Percentiles rank a stretch among this genome's conserved stretches.
Conservation (phyloP, 805 yeast genomes). For the Lipomyces anomalus region DNA sequence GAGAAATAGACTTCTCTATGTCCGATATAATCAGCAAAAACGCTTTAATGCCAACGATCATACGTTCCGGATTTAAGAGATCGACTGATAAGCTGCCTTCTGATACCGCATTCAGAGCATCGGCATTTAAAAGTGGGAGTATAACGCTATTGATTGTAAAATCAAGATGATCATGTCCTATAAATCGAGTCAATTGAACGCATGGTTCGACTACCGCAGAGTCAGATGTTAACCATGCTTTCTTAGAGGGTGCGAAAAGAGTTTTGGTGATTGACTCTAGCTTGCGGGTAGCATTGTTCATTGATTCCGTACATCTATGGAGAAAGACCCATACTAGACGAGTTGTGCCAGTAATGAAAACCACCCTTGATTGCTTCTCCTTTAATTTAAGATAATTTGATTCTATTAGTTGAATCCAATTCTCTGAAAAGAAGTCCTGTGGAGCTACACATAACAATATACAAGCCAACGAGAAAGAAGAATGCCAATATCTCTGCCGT, state of each 20-base stretch:
- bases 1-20: constrained; percentile 42
- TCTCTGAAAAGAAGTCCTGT: constrained; percentile 58
- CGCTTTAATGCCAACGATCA: constrained; percentile 62
- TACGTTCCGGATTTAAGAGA: constrained; percentile 58
- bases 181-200: constrained; percentile 66
- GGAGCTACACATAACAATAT: constrained; percentile 78
- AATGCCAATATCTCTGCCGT: constrained; percentile 55
- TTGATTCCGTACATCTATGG: constrained; percentile 78
- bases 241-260: constrained; percentile 52
- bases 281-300: constrained; percentile 78
- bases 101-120: constrained; percentile 33
- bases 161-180: constrained; percentile 74
- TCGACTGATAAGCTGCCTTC: constrained; percentile 45
- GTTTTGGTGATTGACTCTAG: constrained; percentile 58
- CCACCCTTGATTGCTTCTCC: constrained; percentile 55
- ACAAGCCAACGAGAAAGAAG: constrained; percentile 60
- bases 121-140: constrained; percentile 52
- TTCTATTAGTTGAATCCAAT: constrained; percentile 71
- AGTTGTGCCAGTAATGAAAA: constrained; percentile 58
- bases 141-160: constrained; percentile 74
- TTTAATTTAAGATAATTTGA: constrained; percentile 54
- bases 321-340: constrained; percentile 86
- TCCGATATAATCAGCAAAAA: constrained; percentile 69
- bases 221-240: constrained; percentile 72
- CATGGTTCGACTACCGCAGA: constrained; percentile 55